Conservation (phyloP, 129 eudicot species). For the Escallonia herrerae region DNA sequence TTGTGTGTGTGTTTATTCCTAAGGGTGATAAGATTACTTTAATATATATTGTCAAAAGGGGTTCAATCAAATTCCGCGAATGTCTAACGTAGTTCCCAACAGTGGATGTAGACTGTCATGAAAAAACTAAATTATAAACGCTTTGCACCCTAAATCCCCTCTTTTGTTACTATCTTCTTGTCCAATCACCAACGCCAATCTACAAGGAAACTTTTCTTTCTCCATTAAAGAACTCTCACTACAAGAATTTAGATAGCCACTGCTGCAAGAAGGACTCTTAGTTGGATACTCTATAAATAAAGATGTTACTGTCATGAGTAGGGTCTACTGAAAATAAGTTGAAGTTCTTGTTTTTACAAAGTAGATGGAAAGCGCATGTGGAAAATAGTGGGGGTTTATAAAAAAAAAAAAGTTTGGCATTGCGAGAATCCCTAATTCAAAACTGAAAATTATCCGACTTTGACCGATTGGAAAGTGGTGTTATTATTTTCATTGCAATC, state of each 20-base stretch:
- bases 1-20: neutral
- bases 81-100: neutral
- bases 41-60: neutral
- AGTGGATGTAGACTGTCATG: slow-evolving; percentile 1
- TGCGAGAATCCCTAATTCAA: too few species aligned
- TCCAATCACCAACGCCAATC: neutral
- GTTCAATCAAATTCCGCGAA: neutral
- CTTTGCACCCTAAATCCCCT: neutral
- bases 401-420: too few species aligned
- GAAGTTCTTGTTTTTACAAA: neutral
- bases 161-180: slow-evolving; percentile 3
- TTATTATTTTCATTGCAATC: too few species aligned
- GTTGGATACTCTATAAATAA: too few species aligned
- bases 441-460: too few species aligned
- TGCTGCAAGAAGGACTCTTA: neutral
- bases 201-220: neutral
- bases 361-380: too few species aligned
- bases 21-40: neutral
- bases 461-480: too few species aligned
- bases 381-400: too few species aligned
- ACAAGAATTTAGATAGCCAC: too few species aligned
- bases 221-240: neutral
- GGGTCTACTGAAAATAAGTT: neutral
- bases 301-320: neutral
- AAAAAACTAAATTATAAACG: neutral